These are phyloP conservation scores for Cytospora schulzeri DNA, from an alignment of 2,329 filamentous ascomycete species.

Conservation along the genomic window DNA sequence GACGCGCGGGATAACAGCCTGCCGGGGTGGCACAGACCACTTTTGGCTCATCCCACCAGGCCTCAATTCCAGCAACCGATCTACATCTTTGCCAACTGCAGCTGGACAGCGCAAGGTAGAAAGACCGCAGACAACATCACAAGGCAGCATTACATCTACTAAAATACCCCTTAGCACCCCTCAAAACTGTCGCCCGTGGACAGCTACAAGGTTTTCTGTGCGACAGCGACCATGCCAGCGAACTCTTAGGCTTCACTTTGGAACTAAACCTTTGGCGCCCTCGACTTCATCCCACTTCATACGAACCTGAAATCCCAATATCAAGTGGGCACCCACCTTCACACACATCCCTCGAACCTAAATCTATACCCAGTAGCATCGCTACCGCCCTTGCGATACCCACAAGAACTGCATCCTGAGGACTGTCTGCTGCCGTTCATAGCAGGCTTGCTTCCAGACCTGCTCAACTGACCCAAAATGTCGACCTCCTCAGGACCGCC, in stretches of 20 bases:
- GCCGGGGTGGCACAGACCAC: constrained; percentile 14
- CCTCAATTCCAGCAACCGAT: constrained; percentile 23
- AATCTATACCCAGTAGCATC: neutral
- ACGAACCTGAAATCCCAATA: neutral
- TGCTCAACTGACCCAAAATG: constrained; percentile 43
- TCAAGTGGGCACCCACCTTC: neutral
- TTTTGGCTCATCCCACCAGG: constrained; percentile 17
- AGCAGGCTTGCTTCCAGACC: neutral
- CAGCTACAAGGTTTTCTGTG: constrained; percentile 13
- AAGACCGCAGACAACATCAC: neutral
- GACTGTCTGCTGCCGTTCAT: neutral
- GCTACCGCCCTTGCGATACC: constrained; percentile 2
- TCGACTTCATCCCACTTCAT: constrained; percentile 16
- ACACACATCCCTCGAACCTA: neutral
- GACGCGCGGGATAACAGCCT: neutral
- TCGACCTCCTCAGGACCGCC: constrained; percentile 62
- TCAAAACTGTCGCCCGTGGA: constrained; percentile 2
- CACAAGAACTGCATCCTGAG: neutral
- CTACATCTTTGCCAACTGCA: constrained; percentile 17
- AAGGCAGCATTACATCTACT: constrained; percentile 12
- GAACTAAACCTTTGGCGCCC: constrained; percentile 13
- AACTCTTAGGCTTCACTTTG: neutral
- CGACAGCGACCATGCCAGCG: constrained; percentile 13
- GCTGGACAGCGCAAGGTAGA: constrained; percentile 15
- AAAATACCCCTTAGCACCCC: neutral